phyloP scores from a whole-genome alignment of 1,284 basidiomycete species.

The Ganoderma lucidum region DNA sequence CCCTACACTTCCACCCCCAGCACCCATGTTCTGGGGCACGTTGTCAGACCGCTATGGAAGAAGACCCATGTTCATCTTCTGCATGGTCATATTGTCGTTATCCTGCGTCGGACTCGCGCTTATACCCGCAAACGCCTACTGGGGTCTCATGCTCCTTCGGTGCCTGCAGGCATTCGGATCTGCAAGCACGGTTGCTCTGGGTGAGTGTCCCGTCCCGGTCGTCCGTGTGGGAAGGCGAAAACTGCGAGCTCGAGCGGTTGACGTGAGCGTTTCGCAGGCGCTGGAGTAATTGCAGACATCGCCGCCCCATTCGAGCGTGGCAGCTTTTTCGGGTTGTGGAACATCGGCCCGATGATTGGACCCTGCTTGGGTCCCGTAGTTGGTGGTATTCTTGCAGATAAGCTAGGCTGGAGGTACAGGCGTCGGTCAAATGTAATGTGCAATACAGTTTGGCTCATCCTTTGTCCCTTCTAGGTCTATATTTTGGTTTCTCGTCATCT shows the following conservation, averaged over 20 bases:
- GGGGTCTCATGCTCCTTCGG: constrained; percentile 56
- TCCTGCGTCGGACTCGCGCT: constrained; percentile 58
- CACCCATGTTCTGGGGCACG: constrained; percentile 55
- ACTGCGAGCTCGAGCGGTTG: not conserved
- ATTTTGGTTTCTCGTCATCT: constrained; percentile 82
- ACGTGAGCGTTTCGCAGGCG: constrained; percentile 35
- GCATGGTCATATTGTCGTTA: constrained; percentile 48
- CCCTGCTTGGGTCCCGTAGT: constrained; percentile 54
- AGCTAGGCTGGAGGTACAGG: constrained; percentile 71
- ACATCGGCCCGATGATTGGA: constrained; percentile 50
- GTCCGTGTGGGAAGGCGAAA: not conserved
- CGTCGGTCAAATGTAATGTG: not conserved
- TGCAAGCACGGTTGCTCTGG: constrained; percentile 52
- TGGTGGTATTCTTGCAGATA: constrained; percentile 65
- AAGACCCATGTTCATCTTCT: constrained; percentile 53
- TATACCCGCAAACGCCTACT: constrained; percentile 53
- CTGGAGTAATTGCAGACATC: constrained; percentile 52
- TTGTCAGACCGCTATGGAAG: constrained; percentile 55
- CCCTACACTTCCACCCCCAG: constrained; percentile 32
- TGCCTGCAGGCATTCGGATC: constrained; percentile 56
- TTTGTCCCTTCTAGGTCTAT: constrained; percentile 58
- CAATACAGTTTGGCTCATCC: not conserved
- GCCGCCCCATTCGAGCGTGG: constrained; percentile 48
- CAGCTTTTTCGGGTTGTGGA: constrained; percentile 48
- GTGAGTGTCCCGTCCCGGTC: constrained; percentile 34